These are phyloP conservation scores for Arxiozyma heterogenica DNA, from an alignment of 1,139 yeast species.

Conservation along the genomic window DNA sequence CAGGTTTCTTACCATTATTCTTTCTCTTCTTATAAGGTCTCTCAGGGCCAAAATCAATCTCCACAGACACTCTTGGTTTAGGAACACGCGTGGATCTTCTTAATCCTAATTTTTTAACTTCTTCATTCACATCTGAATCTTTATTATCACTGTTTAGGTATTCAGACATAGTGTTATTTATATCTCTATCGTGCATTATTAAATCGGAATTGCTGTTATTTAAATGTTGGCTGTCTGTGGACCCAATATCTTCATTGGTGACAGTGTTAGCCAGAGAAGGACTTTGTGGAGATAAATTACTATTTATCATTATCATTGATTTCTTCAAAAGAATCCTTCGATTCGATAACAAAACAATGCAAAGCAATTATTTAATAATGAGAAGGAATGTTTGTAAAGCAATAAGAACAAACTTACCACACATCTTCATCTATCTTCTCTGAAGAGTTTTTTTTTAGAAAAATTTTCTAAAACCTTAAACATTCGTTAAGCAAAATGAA, in stretches of 20 bases:
- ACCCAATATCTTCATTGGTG: background rate
- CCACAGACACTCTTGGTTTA: constrained; percentile 14
- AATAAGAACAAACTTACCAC: too few relatives aligned
- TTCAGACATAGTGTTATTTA: background rate
- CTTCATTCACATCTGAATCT: background rate
- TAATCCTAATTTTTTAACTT: constrained; percentile 2
- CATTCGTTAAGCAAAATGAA: too few relatives aligned
- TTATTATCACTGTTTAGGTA: background rate
- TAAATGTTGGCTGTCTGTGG: background rate
- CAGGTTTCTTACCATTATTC: constrained; percentile 6
- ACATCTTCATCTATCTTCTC: background rate
- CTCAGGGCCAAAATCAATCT: constrained; percentile 8
- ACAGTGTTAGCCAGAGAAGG: background rate
- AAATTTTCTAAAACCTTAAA: too few relatives aligned
- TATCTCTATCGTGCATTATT: background rate
- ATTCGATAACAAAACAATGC: background rate
- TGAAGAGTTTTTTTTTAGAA: background rate
- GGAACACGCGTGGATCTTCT: constrained; percentile 23
- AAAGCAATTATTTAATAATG: background rate
- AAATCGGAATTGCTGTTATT: background rate
- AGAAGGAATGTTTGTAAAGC: background rate
- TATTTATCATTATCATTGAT: background rate
- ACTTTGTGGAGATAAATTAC: background rate
- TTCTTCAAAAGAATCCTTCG: too few relatives aligned
- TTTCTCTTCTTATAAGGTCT: constrained; percentile 9